A percentile compares a stretch with the other conserved stretches of the same genome.
phyloP scores from a whole-genome alignment of 2,329 filamentous ascomycete species.

The Cercospora sp. region DNA sequence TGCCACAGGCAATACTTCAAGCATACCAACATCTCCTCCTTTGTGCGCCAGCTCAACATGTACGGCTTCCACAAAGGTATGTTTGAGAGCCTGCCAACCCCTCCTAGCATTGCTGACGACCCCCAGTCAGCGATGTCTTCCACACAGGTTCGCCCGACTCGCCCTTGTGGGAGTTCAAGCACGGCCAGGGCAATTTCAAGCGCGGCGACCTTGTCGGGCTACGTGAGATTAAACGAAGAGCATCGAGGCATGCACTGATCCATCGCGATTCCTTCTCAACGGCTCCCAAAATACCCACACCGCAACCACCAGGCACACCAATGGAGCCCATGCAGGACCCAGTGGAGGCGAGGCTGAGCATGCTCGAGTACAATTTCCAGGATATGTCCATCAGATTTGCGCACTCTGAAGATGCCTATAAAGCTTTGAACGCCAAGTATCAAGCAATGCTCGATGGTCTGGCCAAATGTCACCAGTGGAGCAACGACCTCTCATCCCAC shows the following conservation, averaged over 20 bases:
- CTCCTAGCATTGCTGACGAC: neutral
- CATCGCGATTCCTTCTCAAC: constrained; percentile 82
- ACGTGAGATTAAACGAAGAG: constrained; percentile 91
- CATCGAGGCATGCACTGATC: constrained; percentile 88
- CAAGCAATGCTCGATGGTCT: constrained; percentile 81
- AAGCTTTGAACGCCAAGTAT: constrained; percentile 76
- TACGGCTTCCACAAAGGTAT: constrained; percentile 98
- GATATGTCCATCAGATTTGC: constrained; percentile 75
- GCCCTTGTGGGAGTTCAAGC: constrained; percentile 97
- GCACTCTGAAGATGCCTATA: constrained; percentile 79
- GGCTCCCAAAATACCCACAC: constrained; percentile 68
- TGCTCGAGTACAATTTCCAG: constrained; percentile 78
- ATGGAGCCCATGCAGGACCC: constrained; percentile 70
- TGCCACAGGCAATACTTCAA: constrained; percentile 88
- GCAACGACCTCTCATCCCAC: constrained; percentile 77
- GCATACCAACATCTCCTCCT: constrained; percentile 98
- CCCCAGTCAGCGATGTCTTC: constrained; percentile 91
- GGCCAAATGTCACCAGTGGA: constrained; percentile 73
- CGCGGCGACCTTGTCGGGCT: constrained; percentile 87
- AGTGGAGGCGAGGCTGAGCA: constrained; percentile 70
- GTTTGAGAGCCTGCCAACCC: constrained; percentile 15
- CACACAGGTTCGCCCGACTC: constrained; percentile 92
- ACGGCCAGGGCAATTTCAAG: constrained; percentile 96
- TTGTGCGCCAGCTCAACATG: constrained; percentile 98
- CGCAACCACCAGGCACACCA: constrained; percentile 70